These are phyloP conservation scores for Globisporangium sylvaticum DNA, from an alignment of 352 stramenopile species.

Conservation along the genomic window DNA sequence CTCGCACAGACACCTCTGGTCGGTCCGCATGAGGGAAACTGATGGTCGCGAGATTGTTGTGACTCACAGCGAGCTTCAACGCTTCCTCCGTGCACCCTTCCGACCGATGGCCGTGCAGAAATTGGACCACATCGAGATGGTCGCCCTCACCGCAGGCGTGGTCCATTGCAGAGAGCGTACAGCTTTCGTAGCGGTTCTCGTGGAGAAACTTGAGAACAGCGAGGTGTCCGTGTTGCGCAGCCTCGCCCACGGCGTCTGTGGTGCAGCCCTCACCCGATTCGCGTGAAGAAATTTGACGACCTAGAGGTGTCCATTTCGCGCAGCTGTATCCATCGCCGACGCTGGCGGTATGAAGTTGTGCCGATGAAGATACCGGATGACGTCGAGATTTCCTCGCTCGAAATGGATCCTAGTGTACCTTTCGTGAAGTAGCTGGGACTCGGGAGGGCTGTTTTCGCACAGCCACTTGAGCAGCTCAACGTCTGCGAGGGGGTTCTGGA, in stretches of 20 bases:
- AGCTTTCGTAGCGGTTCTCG: background rate
- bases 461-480: background rate
- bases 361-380: background rate
- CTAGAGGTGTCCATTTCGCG: background rate
- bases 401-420: too few relatives aligned
- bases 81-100: background rate
- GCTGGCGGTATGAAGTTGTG: background rate
- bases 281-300: background rate
- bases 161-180: background rate
- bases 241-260: background rate
- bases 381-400: background rate
- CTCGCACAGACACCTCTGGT: background rate
- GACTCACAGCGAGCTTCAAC: background rate
- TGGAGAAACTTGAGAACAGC: background rate
- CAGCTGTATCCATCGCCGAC: background rate
- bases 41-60: background rate
- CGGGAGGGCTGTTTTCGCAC: background rate
- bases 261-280: background rate
- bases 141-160: background rate
- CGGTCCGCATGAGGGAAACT: background rate
- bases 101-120: background rate
- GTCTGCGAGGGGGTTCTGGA: background rate
- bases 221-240: background rate
- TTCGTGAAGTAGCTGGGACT: background rate
- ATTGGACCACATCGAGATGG: background rate